These are phyloP conservation scores for Jaltomata sinuosa DNA, from an alignment of 257 asterid genomes.

Conservation along the genomic window DNA sequence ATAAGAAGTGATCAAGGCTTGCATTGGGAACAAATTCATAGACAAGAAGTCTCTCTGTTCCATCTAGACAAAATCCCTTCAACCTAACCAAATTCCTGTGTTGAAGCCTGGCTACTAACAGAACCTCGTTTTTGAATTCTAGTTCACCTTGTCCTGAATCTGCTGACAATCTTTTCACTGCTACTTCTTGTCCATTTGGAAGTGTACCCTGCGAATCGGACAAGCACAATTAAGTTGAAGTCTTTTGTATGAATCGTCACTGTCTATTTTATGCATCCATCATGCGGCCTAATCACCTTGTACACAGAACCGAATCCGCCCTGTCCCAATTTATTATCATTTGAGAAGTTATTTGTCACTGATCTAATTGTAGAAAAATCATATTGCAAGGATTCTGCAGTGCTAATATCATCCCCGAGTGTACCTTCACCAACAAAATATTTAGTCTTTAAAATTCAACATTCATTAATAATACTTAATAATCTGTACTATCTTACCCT, in stretches of 20 bases:
- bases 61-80: too few relatives aligned
- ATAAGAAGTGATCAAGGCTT: slow-evolving; percentile 17
- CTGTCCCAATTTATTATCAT: slow-evolving; percentile 8
- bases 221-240: too few relatives aligned
- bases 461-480: neutral
- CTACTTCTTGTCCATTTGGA: too few relatives aligned
- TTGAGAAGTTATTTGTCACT: slow-evolving; percentile 16
- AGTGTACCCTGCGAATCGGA: too few relatives aligned
- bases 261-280: neutral
- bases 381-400: slow-evolving; percentile 12
- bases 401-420: neutral
- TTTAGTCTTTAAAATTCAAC: too few relatives aligned
- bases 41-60: too few relatives aligned
- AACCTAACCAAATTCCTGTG: too few relatives aligned
- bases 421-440: neutral
- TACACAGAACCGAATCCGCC: slow-evolving; percentile 19
- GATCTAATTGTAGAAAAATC: slow-evolving; percentile 5
- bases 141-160: too few relatives aligned
- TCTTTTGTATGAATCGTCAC: neutral
- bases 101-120: too few relatives aligned
- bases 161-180: too few relatives aligned
- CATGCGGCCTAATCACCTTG: slow-evolving; percentile 5
- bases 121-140: too few relatives aligned
- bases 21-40: too few relatives aligned
- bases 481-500: neutral